phyloP scores from a whole-genome alignment of 2,329 filamentous ascomycete genomes.

The Paecilomyces variotii region DNA sequence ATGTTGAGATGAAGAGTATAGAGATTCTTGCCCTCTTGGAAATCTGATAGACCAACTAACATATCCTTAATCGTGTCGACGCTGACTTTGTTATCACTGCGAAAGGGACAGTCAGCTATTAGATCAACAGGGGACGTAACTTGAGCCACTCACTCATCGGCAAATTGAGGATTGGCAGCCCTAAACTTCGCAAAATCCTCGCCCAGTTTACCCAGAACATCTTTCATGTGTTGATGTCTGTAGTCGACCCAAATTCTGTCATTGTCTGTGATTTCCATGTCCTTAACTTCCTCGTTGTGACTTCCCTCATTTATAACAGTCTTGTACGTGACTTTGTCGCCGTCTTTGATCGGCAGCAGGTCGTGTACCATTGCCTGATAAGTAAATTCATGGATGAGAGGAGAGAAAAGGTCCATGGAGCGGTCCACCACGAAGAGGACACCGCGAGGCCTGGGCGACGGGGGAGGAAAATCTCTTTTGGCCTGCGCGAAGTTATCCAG shows the following conservation, averaged over 20 bases:
- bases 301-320: constrained; percentile 70
- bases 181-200: constrained; percentile 89
- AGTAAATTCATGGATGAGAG: constrained; percentile 89
- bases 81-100: constrained; percentile 60
- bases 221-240: constrained; percentile 93
- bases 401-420: constrained; percentile 84
- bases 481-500: constrained; percentile 81
- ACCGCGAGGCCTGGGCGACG: constrained; percentile 64
- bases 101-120: constrained; percentile 10
- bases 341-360: constrained; percentile 77
- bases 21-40: constrained; percentile 88
- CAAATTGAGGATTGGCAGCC: constrained; percentile 85
- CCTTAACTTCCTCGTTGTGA: constrained; percentile 66
- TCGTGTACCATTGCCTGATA: constrained; percentile 99
- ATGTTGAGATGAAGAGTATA: constrained; percentile 93
- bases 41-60: constrained; percentile 88
- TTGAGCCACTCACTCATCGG: constrained; percentile 48
- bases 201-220: constrained; percentile 89
- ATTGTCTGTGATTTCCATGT: constrained; percentile 83
- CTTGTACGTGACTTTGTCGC: constrained; percentile 78
- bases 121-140: background rate
- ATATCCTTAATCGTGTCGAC: constrained; percentile 94
- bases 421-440: constrained; percentile 82
- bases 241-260: constrained; percentile 96
- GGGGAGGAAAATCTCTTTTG: constrained; percentile 74